These are phyloP conservation scores for Colletotrichum salicis DNA, from an alignment of 2,329 filamentous ascomycete species.

Conservation along the genomic window DNA sequence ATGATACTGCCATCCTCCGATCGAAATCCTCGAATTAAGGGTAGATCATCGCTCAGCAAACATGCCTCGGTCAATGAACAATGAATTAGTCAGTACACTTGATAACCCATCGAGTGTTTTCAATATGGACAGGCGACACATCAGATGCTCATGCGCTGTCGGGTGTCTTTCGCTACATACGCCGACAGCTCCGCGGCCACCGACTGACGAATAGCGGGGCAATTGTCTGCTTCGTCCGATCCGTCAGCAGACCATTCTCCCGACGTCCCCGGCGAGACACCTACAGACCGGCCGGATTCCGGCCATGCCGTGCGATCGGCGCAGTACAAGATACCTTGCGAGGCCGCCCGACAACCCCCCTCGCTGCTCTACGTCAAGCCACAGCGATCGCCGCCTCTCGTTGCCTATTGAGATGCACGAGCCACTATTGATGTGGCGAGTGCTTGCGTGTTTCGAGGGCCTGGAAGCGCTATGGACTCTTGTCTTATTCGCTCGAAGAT, in stretches of 20 bases:
- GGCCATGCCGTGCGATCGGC: slow-evolving; percentile 18
- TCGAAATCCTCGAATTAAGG: not conserved
- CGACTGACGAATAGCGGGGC: slow-evolving; percentile 1
- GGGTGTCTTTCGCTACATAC: not conserved
- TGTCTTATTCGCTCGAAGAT: not conserved
- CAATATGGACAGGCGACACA: not conserved
- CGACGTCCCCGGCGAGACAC: not conserved
- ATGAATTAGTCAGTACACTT: not conserved
- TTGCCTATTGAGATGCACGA: not conserved
- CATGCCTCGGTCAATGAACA: not conserved
- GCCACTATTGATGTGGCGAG: slow-evolving; percentile 33
- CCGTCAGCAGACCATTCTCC: not conserved
- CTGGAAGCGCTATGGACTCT: slow-evolving; percentile 14
- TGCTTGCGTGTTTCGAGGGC: slow-evolving; percentile 30
- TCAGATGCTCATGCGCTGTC: not conserved
- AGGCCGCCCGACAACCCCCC: slow-evolving; percentile 19
- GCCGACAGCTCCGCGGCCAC: slow-evolving; percentile 1
- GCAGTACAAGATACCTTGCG: slow-evolving; percentile 15
- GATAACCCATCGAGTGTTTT: not conserved
- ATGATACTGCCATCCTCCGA: not conserved
- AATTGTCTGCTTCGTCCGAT: not conserved
- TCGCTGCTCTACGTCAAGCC: slow-evolving; percentile 23
- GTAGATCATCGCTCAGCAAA: not conserved
- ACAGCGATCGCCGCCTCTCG: slow-evolving; percentile 21
- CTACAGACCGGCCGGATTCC: slow-evolving; percentile 13